Evolutionary conservation across 2,329 filamentous ascomycete species (phyloP).

Genomic region (Teratosphaeria destructans): DNA sequence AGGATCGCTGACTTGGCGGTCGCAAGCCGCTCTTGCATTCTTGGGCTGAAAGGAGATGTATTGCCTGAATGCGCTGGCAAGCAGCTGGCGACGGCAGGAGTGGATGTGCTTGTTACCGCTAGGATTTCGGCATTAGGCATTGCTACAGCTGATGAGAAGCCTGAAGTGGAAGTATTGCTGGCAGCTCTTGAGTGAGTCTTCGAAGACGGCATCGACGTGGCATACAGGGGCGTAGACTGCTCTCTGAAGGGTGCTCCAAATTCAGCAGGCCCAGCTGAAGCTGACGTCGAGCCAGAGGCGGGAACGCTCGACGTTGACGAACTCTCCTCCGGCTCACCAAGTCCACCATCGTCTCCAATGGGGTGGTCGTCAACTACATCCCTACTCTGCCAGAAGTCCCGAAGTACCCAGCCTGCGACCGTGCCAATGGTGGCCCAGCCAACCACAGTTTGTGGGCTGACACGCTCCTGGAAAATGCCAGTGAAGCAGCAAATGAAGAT

Average conservation of each 20-base stretch:
- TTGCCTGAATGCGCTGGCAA: slow-evolving; percentile 28
- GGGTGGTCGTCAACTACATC: slow-evolving; percentile 41
- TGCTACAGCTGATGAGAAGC: slow-evolving; percentile 6
- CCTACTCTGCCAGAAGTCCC: slow-evolving; percentile 81
- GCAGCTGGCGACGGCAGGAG: slow-evolving; percentile 15
- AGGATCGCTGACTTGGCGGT: slow-evolving; percentile 87
- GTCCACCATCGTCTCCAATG: not conserved
- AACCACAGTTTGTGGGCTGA: slow-evolving; percentile 84
- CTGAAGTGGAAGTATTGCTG: slow-evolving; percentile 43
- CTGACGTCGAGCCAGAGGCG: slow-evolving; percentile 1
- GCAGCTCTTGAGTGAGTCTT: slow-evolving; percentile 39
- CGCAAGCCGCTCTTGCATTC: slow-evolving; percentile 55
- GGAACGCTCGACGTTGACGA: not conserved
- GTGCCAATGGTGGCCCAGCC: slow-evolving; percentile 75
- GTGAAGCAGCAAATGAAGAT: slow-evolving; percentile 94
- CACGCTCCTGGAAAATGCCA: slow-evolving; percentile 73
- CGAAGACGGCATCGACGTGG: not conserved
- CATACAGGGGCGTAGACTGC: not conserved
- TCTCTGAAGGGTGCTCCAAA: slow-evolving; percentile 15
- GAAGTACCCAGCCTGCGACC: slow-evolving; percentile 77
- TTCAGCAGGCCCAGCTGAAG: slow-evolving; percentile 9
- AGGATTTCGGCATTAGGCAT: slow-evolving; percentile 14
- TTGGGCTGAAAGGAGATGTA: slow-evolving; percentile 36
- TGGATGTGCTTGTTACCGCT: not conserved
- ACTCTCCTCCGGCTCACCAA: slow-evolving; percentile 6